Base-by-base conservation (phyloP, 1,284 basidiomycete species). In the Ustilago loliicola region DNA sequence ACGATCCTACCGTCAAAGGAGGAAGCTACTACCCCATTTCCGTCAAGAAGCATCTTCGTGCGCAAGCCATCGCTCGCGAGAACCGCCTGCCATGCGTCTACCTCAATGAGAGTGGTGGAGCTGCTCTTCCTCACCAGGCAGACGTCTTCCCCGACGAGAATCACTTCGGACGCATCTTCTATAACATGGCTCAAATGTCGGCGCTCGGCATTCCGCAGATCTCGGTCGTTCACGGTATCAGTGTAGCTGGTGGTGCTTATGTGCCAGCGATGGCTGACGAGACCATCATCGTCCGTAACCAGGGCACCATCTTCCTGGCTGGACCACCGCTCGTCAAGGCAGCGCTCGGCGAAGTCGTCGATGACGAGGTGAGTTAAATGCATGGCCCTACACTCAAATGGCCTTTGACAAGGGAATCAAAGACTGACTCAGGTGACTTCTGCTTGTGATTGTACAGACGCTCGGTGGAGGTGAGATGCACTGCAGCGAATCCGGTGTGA, bases 101-200 rank as follows among this genome's bases (percentile, higher is more conserved):
- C 87, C 90, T 97, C 69, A 95, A 96, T 76, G 95, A 97, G 87
- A 95, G 93, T 30, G 95, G 95, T 66, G 95, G 95, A 54, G 95
- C 95, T 21, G 94, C 95, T 1, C 88, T 98, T 52, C 95, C 95
- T 0, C 91, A 94, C 87, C 95, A 98, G 88, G 93, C 95, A 1
- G 93, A 96, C 84, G 94, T 91, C 7, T 95, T 94, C 85, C 93
- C 93, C 10, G 94, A 95, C 88, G 92, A 91, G 83, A 92, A 96
- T 81, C 94, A 98, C 87, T 98, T 98, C 84, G 95, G 95, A 10
- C 90, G 95, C 15, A 97, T 98, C 85, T 98, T 98, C 87, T 97
- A 95, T 87, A 97, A 98, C 84, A 97, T 96, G 94, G 94, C 93
- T 1, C 93, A 94, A 88, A 92, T 96, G 92, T 95, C 93, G 56